A percentile compares a stretch with the other conserved stretches of the same genome.
Evolutionary conservation across 1,139 yeast genomes (phyloP).

Genomic region (Yamadazyma atlantica): DNA sequence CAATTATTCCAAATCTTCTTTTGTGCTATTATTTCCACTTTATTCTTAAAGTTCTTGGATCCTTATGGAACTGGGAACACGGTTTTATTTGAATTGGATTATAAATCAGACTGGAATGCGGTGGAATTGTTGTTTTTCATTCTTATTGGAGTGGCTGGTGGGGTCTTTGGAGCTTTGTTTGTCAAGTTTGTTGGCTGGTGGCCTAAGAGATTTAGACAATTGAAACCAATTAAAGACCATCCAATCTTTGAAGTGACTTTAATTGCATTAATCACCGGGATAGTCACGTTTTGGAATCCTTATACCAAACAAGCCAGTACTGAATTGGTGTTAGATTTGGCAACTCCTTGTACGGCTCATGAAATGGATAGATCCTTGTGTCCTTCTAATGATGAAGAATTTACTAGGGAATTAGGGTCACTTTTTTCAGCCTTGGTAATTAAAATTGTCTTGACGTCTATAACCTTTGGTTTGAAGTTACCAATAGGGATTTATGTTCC

Average conservation of each 20-base stretch:
- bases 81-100: conserved; percentile 57
- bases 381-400: conserved; percentile 32
- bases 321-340: conserved; percentile 52
- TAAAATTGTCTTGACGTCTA: conserved; percentile 47
- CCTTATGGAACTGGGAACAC: conserved; percentile 68
- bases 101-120: conserved; percentile 55
- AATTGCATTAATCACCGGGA: conserved; percentile 49
- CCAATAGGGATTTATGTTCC: conserved; percentile 73
- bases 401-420: conserved; percentile 32
- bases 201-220: conserved; percentile 42
- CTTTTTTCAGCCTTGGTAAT: conserved; percentile 45
- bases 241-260: conserved; percentile 51
- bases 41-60: conserved; percentile 54
- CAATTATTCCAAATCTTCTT: conserved; percentile 60
- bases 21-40: conserved; percentile 59
- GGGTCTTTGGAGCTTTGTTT: conserved; percentile 56
- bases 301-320: conserved; percentile 55
- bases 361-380: conserved; percentile 38
- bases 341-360: conserved; percentile 45
- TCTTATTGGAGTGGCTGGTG: conserved; percentile 56
- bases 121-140: conserved; percentile 50
- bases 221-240: conserved; percentile 31
- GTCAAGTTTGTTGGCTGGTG: conserved; percentile 53
- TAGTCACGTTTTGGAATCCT: conserved; percentile 51
- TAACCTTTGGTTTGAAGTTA: conserved; percentile 61